A percentile compares a stretch with the other conserved stretches of the same genome.
Conservation (phyloP, 805 yeast genomes). For the Yarrowia hollandica region DNA sequence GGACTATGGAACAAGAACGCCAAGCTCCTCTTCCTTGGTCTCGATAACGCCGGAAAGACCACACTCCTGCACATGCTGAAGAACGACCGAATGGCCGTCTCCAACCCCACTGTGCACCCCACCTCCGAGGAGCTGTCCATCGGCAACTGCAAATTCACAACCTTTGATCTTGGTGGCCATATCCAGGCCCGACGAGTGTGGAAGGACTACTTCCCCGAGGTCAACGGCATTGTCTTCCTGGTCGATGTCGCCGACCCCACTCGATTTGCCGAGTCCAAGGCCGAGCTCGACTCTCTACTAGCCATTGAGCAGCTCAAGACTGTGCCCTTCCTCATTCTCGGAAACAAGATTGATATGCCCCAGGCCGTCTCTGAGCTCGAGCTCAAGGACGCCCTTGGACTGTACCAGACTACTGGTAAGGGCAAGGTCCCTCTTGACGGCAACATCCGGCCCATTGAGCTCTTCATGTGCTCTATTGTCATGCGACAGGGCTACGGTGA, state of each 20-base stretch:
- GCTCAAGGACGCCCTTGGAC: slow-evolving; percentile 83
- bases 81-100: slow-evolving; percentile 95
- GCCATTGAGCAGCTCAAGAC: slow-evolving; percentile 84
- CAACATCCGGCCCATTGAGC: slow-evolving; percentile 86
- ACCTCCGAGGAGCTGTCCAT: slow-evolving; percentile 96
- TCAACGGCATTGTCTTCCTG: slow-evolving; percentile 91
- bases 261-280: slow-evolving; percentile 91
- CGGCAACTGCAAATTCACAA: slow-evolving; percentile 94
- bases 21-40: slow-evolving; percentile 90
- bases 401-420: slow-evolving; percentile 88
- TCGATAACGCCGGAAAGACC: slow-evolving; percentile 98
- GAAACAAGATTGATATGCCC: slow-evolving; percentile 95
- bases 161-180: slow-evolving; percentile 98
- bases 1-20: slow-evolving; percentile 95
- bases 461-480: slow-evolving; percentile 96
- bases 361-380: slow-evolving; percentile 94
- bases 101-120: slow-evolving; percentile 98
- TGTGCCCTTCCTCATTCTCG: slow-evolving; percentile 91
- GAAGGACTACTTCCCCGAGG: slow-evolving; percentile 99
- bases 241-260: slow-evolving; percentile 97
- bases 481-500: slow-evolving; percentile 99
- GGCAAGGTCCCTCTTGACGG: slow-evolving; percentile 67
- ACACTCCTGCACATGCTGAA: slow-evolving; percentile 80
- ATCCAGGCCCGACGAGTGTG: slow-evolving; percentile 98
- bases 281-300: slow-evolving; percentile 90